Conservation (phyloP, 2,329 filamentous ascomycete species). For the Stagonosporopsis vannaccii region DNA sequence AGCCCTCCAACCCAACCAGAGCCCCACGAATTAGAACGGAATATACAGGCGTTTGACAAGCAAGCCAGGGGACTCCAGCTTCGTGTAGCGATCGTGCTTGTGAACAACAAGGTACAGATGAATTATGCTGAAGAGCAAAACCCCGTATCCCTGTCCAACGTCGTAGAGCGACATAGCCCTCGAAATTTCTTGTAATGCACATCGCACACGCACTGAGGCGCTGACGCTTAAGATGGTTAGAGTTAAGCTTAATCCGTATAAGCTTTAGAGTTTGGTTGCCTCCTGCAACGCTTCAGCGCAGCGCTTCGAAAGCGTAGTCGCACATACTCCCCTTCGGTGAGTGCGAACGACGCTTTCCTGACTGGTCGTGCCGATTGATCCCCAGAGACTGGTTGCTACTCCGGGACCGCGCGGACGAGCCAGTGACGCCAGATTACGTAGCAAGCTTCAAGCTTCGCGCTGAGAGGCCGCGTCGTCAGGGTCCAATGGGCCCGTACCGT, state of each 20-base stretch:
- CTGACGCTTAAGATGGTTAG: neutral
- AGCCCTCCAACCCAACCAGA: too few relatives aligned
- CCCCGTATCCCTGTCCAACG: too few relatives aligned
- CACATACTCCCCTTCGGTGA: too few relatives aligned
- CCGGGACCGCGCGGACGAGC: conserved; percentile 1
- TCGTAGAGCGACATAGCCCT: too few relatives aligned
- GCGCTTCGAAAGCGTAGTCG: neutral
- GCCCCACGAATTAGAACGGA: too few relatives aligned
- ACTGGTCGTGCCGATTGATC: neutral
- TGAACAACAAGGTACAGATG: too few relatives aligned
- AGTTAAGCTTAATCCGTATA: conserved; percentile 2
- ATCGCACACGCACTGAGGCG: too few relatives aligned
- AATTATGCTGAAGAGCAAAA: too few relatives aligned
- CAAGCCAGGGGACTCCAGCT: too few relatives aligned
- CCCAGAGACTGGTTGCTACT: neutral
- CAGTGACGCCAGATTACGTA: conserved; percentile 21
- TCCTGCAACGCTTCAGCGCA: neutral
- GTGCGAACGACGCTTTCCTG: neutral
- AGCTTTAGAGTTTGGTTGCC: neutral
- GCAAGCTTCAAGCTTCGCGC: conserved; percentile 1
- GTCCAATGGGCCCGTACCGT: conserved; percentile 1
- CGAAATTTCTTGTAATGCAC: too few relatives aligned
- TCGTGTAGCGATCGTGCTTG: too few relatives aligned
- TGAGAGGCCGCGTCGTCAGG: conserved; percentile 11
- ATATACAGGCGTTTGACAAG: too few relatives aligned